Evolutionary conservation across 768 basidiomycete genomes (phyloP).

Genomic region (Phanerodontia chrysosporium): DNA sequence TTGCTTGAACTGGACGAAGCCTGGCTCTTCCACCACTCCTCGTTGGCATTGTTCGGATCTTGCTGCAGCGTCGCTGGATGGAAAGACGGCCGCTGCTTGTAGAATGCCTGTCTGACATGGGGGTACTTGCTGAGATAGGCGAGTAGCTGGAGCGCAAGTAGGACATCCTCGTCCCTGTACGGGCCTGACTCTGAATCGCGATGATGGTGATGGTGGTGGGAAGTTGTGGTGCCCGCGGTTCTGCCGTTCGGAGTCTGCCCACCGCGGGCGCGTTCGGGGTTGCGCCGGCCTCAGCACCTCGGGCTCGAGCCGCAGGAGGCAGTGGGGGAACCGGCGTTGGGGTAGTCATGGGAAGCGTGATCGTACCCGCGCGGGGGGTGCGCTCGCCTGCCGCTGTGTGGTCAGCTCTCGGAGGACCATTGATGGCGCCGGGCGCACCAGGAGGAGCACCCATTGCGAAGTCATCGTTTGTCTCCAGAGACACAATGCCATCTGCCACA

Average conservation of each 20-base stretch:
- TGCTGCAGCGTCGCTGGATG: slow-evolving; percentile 60
- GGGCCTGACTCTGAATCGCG: slow-evolving; percentile 49
- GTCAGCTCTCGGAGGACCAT: slow-evolving; percentile 26
- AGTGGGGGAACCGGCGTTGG: slow-evolving; percentile 16
- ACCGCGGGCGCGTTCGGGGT: slow-evolving; percentile 3
- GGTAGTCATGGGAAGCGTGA: slow-evolving; percentile 42
- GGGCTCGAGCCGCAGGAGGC: slow-evolving; percentile 5
- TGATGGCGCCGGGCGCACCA: slow-evolving; percentile 81
- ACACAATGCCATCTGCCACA: slow-evolving; percentile 74
- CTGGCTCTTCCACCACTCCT: slow-evolving; percentile 1
- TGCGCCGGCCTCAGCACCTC: slow-evolving; percentile 2
- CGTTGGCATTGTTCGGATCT: slow-evolving; percentile 17
- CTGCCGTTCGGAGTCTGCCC: slow-evolving; percentile 8
- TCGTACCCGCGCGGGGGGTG: slow-evolving; percentile 57
- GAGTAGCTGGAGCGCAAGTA: slow-evolving; percentile 85
- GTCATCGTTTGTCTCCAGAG: slow-evolving; percentile 78
- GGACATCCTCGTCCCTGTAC: slow-evolving; percentile 92
- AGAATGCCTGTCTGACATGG: slow-evolving; percentile 93
- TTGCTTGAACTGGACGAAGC: slow-evolving; percentile 11
- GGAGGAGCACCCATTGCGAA: slow-evolving; percentile 90
- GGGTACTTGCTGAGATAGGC: slow-evolving; percentile 98
- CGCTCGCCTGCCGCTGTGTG: slow-evolving; percentile 24
- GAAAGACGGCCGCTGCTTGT: slow-evolving; percentile 80
- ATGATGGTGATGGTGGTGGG: slow-evolving; percentile 31
- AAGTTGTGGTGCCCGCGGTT: slow-evolving; percentile 10